These are phyloP conservation scores for Cyclotella kingstonii DNA, from an alignment of 108 stramenopile species.

Conservation along the genomic window DNA sequence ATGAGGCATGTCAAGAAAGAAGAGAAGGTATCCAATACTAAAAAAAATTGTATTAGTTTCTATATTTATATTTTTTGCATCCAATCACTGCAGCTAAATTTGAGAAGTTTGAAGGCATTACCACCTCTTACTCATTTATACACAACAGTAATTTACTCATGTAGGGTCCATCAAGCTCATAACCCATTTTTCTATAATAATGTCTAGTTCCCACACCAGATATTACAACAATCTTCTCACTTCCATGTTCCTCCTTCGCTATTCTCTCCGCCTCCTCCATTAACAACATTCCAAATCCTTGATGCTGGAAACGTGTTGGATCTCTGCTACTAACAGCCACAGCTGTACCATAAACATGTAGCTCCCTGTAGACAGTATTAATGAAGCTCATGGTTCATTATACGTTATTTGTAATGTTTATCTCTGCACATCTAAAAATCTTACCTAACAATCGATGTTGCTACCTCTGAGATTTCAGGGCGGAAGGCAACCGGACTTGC, in stretches of 20 bases:
- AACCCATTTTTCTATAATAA: conserved; percentile 95
- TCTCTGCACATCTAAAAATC: neutral
- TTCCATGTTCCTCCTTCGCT: conserved; percentile 88
- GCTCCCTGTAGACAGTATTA: conserved; percentile 43
- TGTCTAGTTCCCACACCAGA: conserved; percentile 95
- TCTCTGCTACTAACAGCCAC: conserved; percentile 86
- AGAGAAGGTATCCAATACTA: too few species aligned
- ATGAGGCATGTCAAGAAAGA: too few species aligned
- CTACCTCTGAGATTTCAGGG: conserved; percentile 62
- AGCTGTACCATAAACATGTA: conserved; percentile 97
- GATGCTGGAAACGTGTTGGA: conserved; percentile 94
- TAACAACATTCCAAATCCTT: conserved; percentile 91
- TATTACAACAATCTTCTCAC: conserved; percentile 90
- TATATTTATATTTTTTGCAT: too few species aligned
- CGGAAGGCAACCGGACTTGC: conserved; percentile 65
- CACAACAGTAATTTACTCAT: conserved; percentile 72
- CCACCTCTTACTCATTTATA: too few species aligned
- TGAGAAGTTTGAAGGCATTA: too few species aligned
- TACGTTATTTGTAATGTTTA: neutral
- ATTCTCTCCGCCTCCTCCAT: conserved; percentile 97
- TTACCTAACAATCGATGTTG: conserved; percentile 79
- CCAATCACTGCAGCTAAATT: too few species aligned
- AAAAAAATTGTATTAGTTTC: too few species aligned
- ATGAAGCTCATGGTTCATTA: neutral
- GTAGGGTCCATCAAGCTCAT: conserved; percentile 87